Percentiles rank a stretch among this genome's conserved stretches.
Conservation (phyloP, 257 asterid species). For the Solanum paucissectum region DNA sequence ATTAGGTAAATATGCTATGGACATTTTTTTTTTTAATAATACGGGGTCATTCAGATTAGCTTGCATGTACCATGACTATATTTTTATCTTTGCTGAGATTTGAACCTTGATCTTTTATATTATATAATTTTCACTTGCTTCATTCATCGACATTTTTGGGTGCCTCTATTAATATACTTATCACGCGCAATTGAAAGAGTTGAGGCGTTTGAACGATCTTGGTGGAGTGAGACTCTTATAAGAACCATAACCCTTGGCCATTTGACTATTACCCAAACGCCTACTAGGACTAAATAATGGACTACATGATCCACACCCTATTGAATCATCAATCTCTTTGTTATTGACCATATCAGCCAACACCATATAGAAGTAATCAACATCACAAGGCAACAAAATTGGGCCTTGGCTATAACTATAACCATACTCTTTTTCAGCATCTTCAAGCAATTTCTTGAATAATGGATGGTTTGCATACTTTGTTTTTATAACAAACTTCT, state of each 20-base stretch:
- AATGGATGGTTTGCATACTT: constrained; percentile 44
- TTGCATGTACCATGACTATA: neutral
- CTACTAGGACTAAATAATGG: constrained; percentile 4
- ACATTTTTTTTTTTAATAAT: neutral
- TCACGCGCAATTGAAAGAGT: neutral
- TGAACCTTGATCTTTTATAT: neutral
- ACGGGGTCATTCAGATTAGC: neutral
- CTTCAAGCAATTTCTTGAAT: constrained; percentile 56
- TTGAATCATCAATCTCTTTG: neutral
- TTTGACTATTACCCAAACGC: constrained; percentile 8
- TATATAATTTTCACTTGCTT: neutral
- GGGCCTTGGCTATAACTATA: constrained; percentile 39
- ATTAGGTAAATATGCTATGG: neutral
- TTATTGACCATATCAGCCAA: constrained; percentile 37
- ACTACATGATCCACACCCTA: constrained; percentile 1
- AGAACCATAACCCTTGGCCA: constrained; percentile 3
- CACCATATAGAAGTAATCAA: constrained; percentile 30
- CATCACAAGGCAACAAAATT: constrained; percentile 46
- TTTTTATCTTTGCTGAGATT: neutral
- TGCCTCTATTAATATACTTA: neutral
- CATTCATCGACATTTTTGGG: neutral
- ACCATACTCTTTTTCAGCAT: constrained; percentile 57
- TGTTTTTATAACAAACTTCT: constrained; percentile 33
- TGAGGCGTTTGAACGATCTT: neutral
- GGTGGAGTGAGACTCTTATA: constrained; percentile 1